These are phyloP conservation scores for Eleusine coracana DNA, from an alignment of 176 grass and related monocot species.

Conservation along the genomic window DNA sequence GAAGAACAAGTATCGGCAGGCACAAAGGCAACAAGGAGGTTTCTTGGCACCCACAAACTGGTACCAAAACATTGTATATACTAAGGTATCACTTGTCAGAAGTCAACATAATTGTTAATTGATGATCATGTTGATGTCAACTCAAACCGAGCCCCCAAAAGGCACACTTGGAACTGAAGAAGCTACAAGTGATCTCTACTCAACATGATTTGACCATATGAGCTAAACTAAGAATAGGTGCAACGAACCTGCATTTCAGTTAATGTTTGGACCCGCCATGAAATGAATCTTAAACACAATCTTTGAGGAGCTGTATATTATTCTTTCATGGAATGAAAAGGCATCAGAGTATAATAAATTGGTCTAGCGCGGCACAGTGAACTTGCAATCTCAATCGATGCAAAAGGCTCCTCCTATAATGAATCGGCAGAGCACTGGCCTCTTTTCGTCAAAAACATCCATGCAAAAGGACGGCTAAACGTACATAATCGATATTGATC, in stretches of 20 bases:
- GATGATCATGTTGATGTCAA: conserved; percentile 7
- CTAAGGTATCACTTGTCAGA: not conserved
- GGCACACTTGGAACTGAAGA: conserved; percentile 5
- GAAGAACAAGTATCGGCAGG: no score
- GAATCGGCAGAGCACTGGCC: no score
- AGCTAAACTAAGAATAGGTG: not conserved
- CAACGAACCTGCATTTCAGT: conserved; percentile 29
- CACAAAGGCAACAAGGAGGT: no score
- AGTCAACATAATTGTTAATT: not conserved
- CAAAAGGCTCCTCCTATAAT: no score
- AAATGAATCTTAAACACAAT: not conserved
- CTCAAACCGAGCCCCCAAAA: conserved; percentile 22
- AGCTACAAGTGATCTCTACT: not conserved
- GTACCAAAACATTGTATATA: not conserved
- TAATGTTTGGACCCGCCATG: not conserved
- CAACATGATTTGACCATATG: conserved; percentile 20
- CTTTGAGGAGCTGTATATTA: not conserved
- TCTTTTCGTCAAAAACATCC: no score
- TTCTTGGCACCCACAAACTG: not conserved
- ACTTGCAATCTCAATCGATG: no score
- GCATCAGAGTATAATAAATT: not conserved
- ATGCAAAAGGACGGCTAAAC: no score
- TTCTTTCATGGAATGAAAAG: not conserved
- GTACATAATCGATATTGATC: no score
- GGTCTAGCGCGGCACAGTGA: no score